phyloP scores from a whole-genome alignment of 129 eudicot genomes.

The Pulicaria dysenterica region DNA sequence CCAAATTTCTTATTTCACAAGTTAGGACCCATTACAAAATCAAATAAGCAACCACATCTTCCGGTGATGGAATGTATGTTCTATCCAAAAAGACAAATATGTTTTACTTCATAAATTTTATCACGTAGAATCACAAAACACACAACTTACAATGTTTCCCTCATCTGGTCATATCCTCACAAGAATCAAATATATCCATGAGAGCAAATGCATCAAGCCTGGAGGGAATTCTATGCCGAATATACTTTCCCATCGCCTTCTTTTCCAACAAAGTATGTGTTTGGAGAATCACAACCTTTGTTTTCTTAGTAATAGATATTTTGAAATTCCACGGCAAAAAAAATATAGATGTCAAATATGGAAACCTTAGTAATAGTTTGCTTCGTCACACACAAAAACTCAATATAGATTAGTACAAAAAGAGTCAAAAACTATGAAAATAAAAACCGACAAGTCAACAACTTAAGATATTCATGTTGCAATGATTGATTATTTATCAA shows the following conservation, averaged over 20 bases:
- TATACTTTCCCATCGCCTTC: constrained; percentile 79
- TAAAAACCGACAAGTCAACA: too few relatives aligned
- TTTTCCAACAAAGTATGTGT: constrained; percentile 82
- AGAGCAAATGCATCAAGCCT: constrained; percentile 54
- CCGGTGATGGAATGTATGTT: constrained; percentile 76
- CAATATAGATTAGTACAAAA: too few relatives aligned
- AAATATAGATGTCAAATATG: too few relatives aligned
- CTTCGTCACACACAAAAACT: too few relatives aligned
- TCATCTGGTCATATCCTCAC: constrained; percentile 52
- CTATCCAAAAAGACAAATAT: constrained; percentile 37
- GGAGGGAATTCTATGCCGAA: constrained; percentile 67
- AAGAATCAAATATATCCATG: constrained; percentile 45
- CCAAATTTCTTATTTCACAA: constrained; percentile 79
- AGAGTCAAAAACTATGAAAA: too few relatives aligned
- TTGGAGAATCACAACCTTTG: constrained; percentile 57
- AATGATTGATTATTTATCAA: too few relatives aligned
- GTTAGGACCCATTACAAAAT: constrained; percentile 89
- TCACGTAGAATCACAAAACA: constrained; percentile 6
- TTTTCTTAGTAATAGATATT: constrained; percentile 75
- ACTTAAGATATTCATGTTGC: too few relatives aligned
- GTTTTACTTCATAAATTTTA: not conserved
- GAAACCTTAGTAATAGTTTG: too few relatives aligned
- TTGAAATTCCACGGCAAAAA: constrained; percentile 48
- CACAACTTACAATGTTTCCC: constrained; percentile 64
- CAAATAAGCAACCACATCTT: constrained; percentile 82